Conservation (phyloP, 176 grass and related monocot genomes). For the Themeda triandra region DNA sequence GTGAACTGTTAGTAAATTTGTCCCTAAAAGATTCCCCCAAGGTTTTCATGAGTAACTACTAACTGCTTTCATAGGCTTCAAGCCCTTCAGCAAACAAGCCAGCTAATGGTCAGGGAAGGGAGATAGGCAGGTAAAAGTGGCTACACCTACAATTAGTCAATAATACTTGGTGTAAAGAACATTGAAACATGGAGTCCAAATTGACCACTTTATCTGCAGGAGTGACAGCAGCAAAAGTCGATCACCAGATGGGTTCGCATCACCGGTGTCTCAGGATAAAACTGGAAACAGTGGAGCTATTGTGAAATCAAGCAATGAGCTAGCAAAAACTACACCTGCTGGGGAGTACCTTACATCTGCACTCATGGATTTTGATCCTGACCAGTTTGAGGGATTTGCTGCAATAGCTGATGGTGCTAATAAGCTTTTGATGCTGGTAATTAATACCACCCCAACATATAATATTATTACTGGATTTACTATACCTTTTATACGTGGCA, state of each 20-base stretch:
- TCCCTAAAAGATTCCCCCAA: background rate
- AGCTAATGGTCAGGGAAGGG: constrained; percentile 49
- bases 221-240: constrained; percentile 46
- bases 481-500: background rate
- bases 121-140: constrained; percentile 60
- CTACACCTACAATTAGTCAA: background rate
- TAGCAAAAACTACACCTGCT: constrained; percentile 89
- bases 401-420: constrained; percentile 97
- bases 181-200: background rate
- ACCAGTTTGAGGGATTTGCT: constrained; percentile 92
- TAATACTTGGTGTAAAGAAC: background rate
- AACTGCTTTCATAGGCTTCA: constrained; percentile 52
- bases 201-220: constrained; percentile 41
- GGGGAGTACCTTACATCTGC: constrained; percentile 96
- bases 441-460: constrained; percentile 17
- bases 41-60: constrained; percentile 25
- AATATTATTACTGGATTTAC: background rate
- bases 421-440: constrained; percentile 99
- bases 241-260: constrained; percentile 33
- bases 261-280: constrained; percentile 44
- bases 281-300: constrained; percentile 78
- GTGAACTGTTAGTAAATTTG: constrained; percentile 17
- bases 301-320: constrained; percentile 81
- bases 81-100: constrained; percentile 60
- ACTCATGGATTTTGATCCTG: constrained; percentile 90